Percentiles rank a stretch among this genome's conserved stretches.
phyloP scores from a whole-genome alignment of 768 basidiomycete genomes.

The Cubamyces sp. region DNA sequence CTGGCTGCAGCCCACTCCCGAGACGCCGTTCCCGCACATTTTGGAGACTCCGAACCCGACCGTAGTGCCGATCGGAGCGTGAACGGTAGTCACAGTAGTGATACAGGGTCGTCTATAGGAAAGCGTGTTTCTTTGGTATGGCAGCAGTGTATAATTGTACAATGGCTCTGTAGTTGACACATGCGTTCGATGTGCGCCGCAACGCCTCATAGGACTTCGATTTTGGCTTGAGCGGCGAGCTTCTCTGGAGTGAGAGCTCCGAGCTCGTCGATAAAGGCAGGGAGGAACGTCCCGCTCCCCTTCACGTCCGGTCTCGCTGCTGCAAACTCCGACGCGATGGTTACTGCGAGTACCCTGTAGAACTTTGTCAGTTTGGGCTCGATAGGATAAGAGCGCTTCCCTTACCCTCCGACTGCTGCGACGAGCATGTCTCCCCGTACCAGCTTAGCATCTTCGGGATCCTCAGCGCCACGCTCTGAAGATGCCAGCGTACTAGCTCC shows the following conservation, averaged over 20 bases:
- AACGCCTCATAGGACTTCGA: slow-evolving; percentile 25
- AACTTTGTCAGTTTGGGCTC: background rate
- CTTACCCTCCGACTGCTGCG: slow-evolving; percentile 78
- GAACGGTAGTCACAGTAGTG: background rate
- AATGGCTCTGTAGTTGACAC: no score
- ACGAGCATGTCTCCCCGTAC: slow-evolving; percentile 79
- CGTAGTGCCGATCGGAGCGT: slow-evolving; percentile 26
- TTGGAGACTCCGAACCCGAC: slow-evolving; percentile 40
- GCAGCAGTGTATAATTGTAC: background rate
- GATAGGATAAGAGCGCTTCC: background rate
- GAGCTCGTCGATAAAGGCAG: slow-evolving; percentile 67
- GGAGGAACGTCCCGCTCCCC: slow-evolving; percentile 67
- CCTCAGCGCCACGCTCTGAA: slow-evolving; percentile 26
- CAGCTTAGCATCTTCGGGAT: slow-evolving; percentile 44
- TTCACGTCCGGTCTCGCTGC: slow-evolving; percentile 53
- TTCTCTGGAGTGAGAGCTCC: slow-evolving; percentile 46
- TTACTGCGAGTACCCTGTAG: slow-evolving; percentile 56
- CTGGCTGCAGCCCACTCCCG: slow-evolving; percentile 88
- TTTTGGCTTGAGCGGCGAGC: slow-evolving; percentile 35
- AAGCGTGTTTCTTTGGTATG: no score
- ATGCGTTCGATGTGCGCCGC: no score
- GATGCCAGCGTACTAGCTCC: slow-evolving; percentile 54
- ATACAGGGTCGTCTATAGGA: no score
- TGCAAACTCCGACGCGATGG: slow-evolving; percentile 64
- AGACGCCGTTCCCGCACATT: slow-evolving; percentile 79